Evolutionary conservation across 2,329 filamentous ascomycete genomes (phyloP), one percentile per base, ranked within the genome.

Genomic region (Claviceps fusiformis): DNA sequence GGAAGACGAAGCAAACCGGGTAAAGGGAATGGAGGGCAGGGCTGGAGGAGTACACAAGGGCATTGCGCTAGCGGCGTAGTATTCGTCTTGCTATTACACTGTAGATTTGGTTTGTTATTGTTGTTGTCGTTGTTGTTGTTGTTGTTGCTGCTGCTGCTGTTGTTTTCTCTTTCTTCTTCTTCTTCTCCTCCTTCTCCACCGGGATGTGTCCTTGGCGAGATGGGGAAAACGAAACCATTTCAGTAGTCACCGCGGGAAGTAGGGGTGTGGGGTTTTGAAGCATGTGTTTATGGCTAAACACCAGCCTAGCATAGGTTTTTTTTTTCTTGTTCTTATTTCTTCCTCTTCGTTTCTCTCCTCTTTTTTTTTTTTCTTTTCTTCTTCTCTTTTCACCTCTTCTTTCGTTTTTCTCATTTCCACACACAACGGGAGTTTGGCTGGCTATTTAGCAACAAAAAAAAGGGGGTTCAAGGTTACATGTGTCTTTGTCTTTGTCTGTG

Each of bases 1-100:
- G 27, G 76, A 77, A 54, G 76, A 77, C 52, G 75, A 76, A 58
- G 73, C 70, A 50, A 68, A 64, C 27, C 59, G 61, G 54, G 64
- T 61, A 5, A 66, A 64, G 56, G 58, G 54, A 48, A 54, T 64
- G 59, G 65, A 66, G 55, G 60, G 59, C 8, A 63, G 56, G 35
- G 56, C 58, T 52, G 58, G 60, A 52, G 59, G 56, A 41, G 59
- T 63, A 56, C 59, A 61, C 44, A 61, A 61, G 45, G 61, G 64
- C 15, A 59, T 60, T 17, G 49, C 53, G 11, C 59, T 60, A n/a
- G 59, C 57, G 27, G 56, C 58, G 6, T 60, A 48, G 55, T 41
- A 9, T 24, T 24, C 3, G 2, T 11, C 2, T 24, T 24, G 19
- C 43, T 10, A 44, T 44, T 24, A 10, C 29, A 24, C 7, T 29